Evolutionary conservation across 176 grass and related monocot species (phyloP).

Genomic region (Eleusine indica): DNA sequence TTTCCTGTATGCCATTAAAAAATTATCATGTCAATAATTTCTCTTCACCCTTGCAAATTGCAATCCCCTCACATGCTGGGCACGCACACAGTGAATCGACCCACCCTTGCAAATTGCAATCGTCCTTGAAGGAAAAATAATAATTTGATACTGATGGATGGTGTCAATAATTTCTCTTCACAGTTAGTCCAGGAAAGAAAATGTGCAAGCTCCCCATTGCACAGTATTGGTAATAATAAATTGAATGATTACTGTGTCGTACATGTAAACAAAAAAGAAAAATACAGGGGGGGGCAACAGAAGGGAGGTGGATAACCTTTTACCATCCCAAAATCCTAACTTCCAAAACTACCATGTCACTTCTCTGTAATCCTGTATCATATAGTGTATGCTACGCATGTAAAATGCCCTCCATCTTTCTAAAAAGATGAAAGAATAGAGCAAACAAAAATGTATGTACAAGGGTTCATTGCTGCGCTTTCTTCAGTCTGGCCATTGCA

Average conservation of each 20-base stretch:
- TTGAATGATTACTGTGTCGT: conserved; percentile 46
- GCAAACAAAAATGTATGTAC: conserved; percentile 66
- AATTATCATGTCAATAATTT: no score
- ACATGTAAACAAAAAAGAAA: conserved; percentile 41
- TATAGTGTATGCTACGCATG: conserved; percentile 46
- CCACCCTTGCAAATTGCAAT: not conserved
- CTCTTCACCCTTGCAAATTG: no score
- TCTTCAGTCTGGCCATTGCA: conserved; percentile 21
- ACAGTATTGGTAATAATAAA: conserved; percentile 37
- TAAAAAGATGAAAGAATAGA: conserved; percentile 66
- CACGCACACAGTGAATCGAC: not conserved
- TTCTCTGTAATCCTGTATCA: conserved; percentile 52
- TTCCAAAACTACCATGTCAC: conserved; percentile 45
- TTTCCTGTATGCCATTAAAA: no score
- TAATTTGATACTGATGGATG: not conserved
- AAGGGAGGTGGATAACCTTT: conserved; percentile 28
- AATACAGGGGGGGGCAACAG: conserved; percentile 38
- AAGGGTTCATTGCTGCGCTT: conserved; percentile 38
- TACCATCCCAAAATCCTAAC: conserved; percentile 47
- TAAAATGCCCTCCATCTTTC: conserved; percentile 57
- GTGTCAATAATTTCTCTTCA: not conserved
- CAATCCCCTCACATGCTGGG: no score
- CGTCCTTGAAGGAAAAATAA: not conserved
- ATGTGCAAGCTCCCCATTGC: conserved; percentile 30
- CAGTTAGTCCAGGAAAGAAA: not conserved